Evolutionary conservation across 805 yeast species (phyloP).

Genomic region (Metschnikowia kofuensis): DNA sequence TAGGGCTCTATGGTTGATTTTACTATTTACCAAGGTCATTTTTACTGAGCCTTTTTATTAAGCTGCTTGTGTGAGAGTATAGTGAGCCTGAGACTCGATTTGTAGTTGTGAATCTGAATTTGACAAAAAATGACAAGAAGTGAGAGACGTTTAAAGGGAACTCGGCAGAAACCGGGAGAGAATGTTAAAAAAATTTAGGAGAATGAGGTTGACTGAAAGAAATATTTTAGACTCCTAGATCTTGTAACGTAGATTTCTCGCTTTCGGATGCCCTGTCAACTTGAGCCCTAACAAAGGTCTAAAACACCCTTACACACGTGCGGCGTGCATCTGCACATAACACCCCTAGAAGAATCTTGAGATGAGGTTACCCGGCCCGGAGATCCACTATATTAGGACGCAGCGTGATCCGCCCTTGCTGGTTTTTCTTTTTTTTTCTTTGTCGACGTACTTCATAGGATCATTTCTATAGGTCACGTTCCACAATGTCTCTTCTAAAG

Average conservation of each 20-base stretch:
- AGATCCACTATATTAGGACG: constrained; percentile 31
- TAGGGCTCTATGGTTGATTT: constrained; percentile 3
- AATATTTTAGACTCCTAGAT: too few relatives aligned
- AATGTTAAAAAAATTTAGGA: too few relatives aligned
- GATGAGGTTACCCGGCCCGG: constrained; percentile 15
- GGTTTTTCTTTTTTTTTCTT: constrained; percentile 45
- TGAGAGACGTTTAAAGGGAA: too few relatives aligned
- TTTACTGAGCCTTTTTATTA: background rate
- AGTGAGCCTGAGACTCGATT: background rate
- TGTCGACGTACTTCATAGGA: constrained; percentile 99
- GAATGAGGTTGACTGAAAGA: too few relatives aligned
- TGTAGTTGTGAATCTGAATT: too few relatives aligned
- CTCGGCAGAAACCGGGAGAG: too few relatives aligned
- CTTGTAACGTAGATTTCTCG: too few relatives aligned
- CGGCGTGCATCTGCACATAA: constrained; percentile 41
- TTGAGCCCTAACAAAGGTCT: too few relatives aligned
- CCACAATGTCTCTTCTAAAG: constrained; percentile 97
- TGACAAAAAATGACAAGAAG: too few relatives aligned
- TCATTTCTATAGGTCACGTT: constrained; percentile 99
- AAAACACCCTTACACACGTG: too few relatives aligned
- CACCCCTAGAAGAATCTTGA: constrained; percentile 25
- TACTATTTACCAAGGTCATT: too few relatives aligned
- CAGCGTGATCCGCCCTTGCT: constrained; percentile 2
- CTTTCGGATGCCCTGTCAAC: too few relatives aligned
- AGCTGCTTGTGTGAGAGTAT: background rate